phyloP scores from a whole-genome alignment of 2,329 filamentous ascomycete genomes.

The Phialemonium atrogriseum region DNA sequence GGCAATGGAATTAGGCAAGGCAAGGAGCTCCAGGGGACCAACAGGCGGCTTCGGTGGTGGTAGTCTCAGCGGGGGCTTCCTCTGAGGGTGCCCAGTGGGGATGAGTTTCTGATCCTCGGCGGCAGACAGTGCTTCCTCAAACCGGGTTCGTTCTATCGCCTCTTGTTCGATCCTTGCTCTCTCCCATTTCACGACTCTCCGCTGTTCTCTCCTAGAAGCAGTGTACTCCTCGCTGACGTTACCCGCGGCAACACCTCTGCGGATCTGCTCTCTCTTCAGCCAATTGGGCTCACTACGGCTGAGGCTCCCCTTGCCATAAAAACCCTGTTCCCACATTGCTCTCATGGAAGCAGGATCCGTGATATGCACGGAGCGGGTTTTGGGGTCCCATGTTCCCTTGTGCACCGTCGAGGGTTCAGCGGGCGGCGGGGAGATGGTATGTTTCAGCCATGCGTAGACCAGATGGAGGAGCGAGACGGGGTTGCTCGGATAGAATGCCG shows the following conservation, averaged over 20 bases:
- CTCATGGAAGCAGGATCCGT: conserved; percentile 67
- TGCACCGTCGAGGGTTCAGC: conserved; percentile 58
- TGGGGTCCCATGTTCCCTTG: conserved; percentile 69
- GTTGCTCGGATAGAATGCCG: conserved; percentile 84
- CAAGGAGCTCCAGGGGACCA: conserved; percentile 38
- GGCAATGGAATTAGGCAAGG: conserved; percentile 44
- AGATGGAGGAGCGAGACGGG: conserved; percentile 81
- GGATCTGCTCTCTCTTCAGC: conserved; percentile 73
- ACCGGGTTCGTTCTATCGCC: conserved; percentile 62
- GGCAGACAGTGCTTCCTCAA: conserved; percentile 33
- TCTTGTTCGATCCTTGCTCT: conserved; percentile 82
- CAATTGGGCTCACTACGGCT: conserved; percentile 94
- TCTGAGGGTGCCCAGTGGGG: too few species aligned
- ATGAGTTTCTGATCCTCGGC: too few species aligned
- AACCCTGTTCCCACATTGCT: conserved; percentile 91
- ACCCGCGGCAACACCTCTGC: conserved; percentile 52
- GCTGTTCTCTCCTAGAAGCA: conserved; percentile 65
- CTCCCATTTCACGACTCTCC: conserved; percentile 81
- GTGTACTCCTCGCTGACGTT: conserved; percentile 80
- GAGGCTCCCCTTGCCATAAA: conserved; percentile 89
- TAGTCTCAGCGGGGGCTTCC: too few species aligned
- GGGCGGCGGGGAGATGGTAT: conserved; percentile 58
- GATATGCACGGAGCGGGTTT: conserved; percentile 77
- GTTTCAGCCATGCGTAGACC: conserved; percentile 66
- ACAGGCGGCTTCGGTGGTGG: conserved; percentile 26